Percentiles rank a stretch among this genome's conserved stretches.
These are phyloP conservation scores for Leishmania braziliensis DNA, from an alignment of 208 protist genomes.

Conservation along the genomic window DNA sequence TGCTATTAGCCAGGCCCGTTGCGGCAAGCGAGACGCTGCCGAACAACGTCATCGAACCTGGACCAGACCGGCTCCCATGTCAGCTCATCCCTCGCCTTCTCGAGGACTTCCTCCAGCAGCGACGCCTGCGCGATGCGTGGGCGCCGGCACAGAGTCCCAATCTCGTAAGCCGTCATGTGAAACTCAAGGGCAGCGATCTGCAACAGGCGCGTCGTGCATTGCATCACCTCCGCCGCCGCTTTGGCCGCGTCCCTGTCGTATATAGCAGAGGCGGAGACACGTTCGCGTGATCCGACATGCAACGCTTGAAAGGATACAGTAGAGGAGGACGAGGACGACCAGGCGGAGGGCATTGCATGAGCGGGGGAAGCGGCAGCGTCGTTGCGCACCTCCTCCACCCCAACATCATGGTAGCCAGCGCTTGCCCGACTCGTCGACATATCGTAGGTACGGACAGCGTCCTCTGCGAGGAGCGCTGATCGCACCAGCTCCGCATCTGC, in stretches of 20 bases:
- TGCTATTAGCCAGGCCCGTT: background rate
- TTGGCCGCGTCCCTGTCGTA: conserved; percentile 34
- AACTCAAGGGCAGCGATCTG: conserved; percentile 62
- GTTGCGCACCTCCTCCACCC: background rate
- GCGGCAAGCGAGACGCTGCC: conserved; percentile 7
- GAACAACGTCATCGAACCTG: conserved; percentile 37
- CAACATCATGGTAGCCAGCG: background rate
- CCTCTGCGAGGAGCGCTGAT: conserved; percentile 32
- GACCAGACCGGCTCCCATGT: conserved; percentile 36
- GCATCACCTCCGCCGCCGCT: conserved; percentile 46
- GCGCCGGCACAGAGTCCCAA: conserved; percentile 55
- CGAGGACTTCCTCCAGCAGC: conserved; percentile 56
- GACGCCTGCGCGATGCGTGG: conserved; percentile 41
- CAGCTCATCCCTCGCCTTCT: conserved; percentile 42
- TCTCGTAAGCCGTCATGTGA: conserved; percentile 39
- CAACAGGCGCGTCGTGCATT: conserved; percentile 55
- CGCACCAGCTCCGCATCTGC: conserved; percentile 61
- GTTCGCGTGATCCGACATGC: background rate
- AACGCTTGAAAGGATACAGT: background rate
- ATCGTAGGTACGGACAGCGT: background rate
- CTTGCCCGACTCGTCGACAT: background rate
- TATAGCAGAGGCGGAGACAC: conserved; percentile 1
- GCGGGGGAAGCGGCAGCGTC: background rate
- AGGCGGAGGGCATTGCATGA: conserved; percentile 1
- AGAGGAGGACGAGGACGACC: background rate